phyloP scores from a whole-genome alignment of 2,329 filamentous ascomycete genomes.

The Fusarium sp. region DNA sequence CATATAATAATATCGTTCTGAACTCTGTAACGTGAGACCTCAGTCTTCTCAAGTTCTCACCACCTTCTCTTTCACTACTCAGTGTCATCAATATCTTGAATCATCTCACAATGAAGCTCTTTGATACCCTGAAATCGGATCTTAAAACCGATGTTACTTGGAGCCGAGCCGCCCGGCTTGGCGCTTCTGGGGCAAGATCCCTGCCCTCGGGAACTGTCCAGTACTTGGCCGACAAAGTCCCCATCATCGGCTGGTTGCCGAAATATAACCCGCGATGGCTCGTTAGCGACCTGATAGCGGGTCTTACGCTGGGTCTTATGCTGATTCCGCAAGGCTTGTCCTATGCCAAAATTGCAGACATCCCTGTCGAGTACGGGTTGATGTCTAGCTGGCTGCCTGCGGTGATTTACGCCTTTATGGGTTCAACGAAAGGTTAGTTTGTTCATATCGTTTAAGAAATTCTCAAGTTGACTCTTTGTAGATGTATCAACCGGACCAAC shows the following conservation, averaged over 20 bases:
- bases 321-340: conserved; percentile 72
- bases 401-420: conserved; percentile 69
- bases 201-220: conserved; percentile 65
- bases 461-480: conserved; percentile 38
- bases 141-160: conserved; percentile 38
- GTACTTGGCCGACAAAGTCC: conserved; percentile 70
- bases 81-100: background rate
- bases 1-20: background rate
- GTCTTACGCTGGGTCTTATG: conserved; percentile 70
- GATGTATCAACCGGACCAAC: conserved; percentile 74
- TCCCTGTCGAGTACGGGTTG: conserved; percentile 70
- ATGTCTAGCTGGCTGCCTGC: conserved; percentile 71
- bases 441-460: background rate
- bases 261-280: conserved; percentile 71
- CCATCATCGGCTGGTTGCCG: conserved; percentile 72
- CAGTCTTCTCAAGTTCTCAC: background rate
- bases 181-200: conserved; percentile 33
- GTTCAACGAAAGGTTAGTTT: conserved; percentile 67
- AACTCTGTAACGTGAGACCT: background rate
- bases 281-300: conserved; percentile 70
- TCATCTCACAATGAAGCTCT: conserved; percentile 31
- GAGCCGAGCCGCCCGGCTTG: conserved; percentile 36
- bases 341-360: conserved; percentile 71
- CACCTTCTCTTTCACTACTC: background rate
- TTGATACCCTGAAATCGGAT: conserved; percentile 35